A percentile compares a stretch with the other conserved stretches of the same genome.
phyloP scores from a whole-genome alignment of 169 alveolate genomes.

The Besnoitia besnoiti region DNA sequence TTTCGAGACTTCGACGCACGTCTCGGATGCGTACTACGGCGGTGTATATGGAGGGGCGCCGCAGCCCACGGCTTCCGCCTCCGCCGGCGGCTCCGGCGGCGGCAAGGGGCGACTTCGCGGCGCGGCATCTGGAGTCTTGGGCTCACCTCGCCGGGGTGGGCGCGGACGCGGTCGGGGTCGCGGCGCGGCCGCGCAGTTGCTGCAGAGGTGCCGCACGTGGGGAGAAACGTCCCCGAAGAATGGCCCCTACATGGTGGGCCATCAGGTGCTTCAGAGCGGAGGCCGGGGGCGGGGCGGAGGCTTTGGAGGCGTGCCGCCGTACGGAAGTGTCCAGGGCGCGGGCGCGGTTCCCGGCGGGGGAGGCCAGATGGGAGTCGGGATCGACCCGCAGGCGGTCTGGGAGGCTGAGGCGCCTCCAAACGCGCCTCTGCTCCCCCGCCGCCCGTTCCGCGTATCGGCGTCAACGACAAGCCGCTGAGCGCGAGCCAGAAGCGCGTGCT shows the following conservation, averaged over 20 bases:
- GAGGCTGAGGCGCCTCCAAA: slow-evolving; percentile 77
- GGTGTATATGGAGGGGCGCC: background rate
- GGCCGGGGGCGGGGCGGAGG: background rate
- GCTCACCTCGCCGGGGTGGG: background rate
- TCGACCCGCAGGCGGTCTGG: background rate
- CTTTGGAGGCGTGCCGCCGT: background rate
- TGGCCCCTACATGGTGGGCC: background rate
- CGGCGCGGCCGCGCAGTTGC: background rate
- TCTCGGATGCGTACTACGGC: background rate
- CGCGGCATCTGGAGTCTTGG: background rate
- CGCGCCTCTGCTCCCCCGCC: slow-evolving; percentile 86
- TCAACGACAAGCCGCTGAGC: slow-evolving; percentile 82
- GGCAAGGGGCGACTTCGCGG: background rate
- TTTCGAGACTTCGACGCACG: background rate
- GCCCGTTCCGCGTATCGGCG: slow-evolving; percentile 77
- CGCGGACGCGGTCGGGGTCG: background rate
- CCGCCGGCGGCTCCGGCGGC: no score
- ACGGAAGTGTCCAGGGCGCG: background rate
- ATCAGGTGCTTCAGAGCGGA: background rate
- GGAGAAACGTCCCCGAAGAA: background rate
- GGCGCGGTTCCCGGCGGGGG: background rate
- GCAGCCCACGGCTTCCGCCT: background rate
- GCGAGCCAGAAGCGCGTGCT: slow-evolving; percentile 78
- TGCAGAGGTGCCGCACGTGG: background rate
- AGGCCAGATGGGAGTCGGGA: background rate